Conservation (phyloP, 345 rosid species). For the Brassica incana region DNA sequence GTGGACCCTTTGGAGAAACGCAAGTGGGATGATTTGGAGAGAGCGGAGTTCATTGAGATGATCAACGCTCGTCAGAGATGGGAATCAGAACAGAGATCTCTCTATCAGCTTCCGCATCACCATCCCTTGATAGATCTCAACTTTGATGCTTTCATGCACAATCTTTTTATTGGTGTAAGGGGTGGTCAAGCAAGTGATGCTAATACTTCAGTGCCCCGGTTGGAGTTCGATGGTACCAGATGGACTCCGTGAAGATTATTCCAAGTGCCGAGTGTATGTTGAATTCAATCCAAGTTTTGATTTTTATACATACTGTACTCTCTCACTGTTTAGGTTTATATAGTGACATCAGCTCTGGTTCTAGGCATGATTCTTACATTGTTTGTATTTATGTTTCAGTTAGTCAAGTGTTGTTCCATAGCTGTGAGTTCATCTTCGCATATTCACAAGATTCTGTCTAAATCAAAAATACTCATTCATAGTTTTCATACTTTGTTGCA, state of each 20-base stretch:
- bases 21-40: conserved; percentile 53
- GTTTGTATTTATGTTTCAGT: conserved; percentile 25
- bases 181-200: conserved; percentile 1
- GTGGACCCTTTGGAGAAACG: conserved; percentile 48
- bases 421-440: background rate
- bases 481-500: background rate
- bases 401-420: conserved; percentile 22
- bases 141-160: conserved; percentile 28
- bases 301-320: conserved; percentile 14
- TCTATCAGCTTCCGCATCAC: conserved; percentile 25
- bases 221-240: conserved; percentile 20
- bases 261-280: background rate
- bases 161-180: conserved; percentile 1
- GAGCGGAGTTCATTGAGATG: conserved; percentile 46
- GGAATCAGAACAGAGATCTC: conserved; percentile 31
- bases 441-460: background rate
- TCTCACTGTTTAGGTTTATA: conserved; percentile 1
- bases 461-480: background rate
- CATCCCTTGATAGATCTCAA: conserved; percentile 35
- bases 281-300: conserved; percentile 29
- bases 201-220: background rate
- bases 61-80: conserved; percentile 34
- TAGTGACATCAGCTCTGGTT: conserved; percentile 25
- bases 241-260: conserved; percentile 30
- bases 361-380: conserved; percentile 16